Evolutionary conservation across 108 stramenopile species (phyloP).

Genomic region (Schizochytrium sp.): DNA sequence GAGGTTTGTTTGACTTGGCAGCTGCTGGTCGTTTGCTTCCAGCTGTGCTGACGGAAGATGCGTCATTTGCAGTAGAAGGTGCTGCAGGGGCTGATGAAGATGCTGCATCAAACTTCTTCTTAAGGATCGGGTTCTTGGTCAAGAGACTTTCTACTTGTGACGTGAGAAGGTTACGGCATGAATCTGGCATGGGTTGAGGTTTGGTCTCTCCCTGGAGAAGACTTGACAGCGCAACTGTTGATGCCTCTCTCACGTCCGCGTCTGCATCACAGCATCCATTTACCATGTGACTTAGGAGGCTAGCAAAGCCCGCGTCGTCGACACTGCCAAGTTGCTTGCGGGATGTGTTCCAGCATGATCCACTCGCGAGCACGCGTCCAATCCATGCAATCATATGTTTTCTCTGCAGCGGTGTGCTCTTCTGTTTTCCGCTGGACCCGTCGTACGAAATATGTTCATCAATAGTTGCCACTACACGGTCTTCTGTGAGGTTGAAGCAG

Average conservation of each 20-base stretch:
- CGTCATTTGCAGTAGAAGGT: background rate
- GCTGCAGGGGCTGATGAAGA: background rate
- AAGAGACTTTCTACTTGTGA: background rate
- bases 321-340: background rate
- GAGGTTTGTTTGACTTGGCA: too few species aligned
- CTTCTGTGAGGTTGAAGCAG: slow-evolving; percentile 50
- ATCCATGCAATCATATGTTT: slow-evolving; percentile 18
- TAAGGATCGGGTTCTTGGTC: background rate
- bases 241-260: slow-evolving; percentile 1
- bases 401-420: slow-evolving; percentile 57
- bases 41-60: background rate
- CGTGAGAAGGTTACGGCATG: background rate
- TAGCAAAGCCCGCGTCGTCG: background rate
- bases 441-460: slow-evolving; percentile 35
- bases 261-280: slow-evolving; percentile 31
- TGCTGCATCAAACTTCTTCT: background rate
- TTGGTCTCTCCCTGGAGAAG: background rate
- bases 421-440: slow-evolving; percentile 13
- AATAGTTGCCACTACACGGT: slow-evolving; percentile 18
- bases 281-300: slow-evolving; percentile 7
- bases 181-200: background rate
- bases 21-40: background rate
- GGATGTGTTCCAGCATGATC: slow-evolving; percentile 23
- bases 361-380: background rate
- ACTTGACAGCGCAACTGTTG: background rate